phyloP scores from a whole-genome alignment of 768 basidiomycete species.

The Amanita inopinata region DNA sequence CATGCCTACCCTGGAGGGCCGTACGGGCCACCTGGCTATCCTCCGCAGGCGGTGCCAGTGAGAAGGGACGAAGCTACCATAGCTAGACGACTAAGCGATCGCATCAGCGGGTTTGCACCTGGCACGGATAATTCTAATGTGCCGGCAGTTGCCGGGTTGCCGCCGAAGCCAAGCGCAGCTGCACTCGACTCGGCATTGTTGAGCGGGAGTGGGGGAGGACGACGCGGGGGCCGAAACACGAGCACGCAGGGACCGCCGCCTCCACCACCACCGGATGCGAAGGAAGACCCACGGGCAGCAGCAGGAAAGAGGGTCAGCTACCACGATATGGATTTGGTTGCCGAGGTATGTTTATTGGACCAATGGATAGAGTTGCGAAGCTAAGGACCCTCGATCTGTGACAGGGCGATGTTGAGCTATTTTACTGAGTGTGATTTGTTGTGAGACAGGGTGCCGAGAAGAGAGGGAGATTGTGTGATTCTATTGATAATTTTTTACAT shows the following conservation, averaged over 20 bases:
- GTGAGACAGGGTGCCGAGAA: constrained; percentile 9
- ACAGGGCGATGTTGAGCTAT: constrained; percentile 55
- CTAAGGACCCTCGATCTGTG: constrained; percentile 12
- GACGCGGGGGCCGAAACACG: constrained; percentile 25
- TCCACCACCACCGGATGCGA: constrained; percentile 79
- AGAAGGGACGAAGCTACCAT: constrained; percentile 51
- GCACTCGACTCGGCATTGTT: constrained; percentile 42
- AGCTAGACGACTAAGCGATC: constrained; percentile 63
- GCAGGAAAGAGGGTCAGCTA: constrained; percentile 88
- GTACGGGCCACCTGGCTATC: constrained; percentile 26
- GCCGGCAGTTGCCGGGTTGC: constrained; percentile 64
- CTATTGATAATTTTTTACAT: constrained; percentile 10
- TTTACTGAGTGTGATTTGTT: constrained; percentile 27
- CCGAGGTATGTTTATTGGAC: constrained; percentile 39
- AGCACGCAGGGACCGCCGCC: constrained; percentile 44
- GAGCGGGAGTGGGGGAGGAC: constrained; percentile 36
- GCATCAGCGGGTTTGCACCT: constrained; percentile 69
- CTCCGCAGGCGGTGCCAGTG: constrained; percentile 30
- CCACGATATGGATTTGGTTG: constrained; percentile 91
- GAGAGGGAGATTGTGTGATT: constrained; percentile 5
- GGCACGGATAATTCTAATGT: constrained; percentile 32
- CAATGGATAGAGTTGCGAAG: background rate
- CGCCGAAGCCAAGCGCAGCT: constrained; percentile 62
- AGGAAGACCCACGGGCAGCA: constrained; percentile 87
- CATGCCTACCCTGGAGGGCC: constrained; percentile 31